Base-by-base conservation (phyloP, 2,329 filamentous ascomycete genomes). In the Aspergillus sp. region DNA sequence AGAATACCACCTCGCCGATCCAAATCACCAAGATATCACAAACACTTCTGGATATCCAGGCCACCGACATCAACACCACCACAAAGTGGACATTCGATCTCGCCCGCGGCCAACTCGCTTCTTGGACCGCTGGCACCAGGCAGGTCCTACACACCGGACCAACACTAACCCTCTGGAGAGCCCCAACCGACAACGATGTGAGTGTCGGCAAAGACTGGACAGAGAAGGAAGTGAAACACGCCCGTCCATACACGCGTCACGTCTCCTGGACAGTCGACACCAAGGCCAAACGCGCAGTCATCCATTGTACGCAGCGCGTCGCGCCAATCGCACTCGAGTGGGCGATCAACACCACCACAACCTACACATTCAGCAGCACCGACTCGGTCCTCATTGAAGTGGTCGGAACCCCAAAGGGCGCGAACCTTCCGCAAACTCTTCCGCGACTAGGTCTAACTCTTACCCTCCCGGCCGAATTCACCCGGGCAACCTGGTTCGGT, bases 111-210 rank as follows among this genome's bases (percentile, higher is more conserved):
- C 19, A 41, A 1, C 59, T 57, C 7, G 53, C 59, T 2, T 17
- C 9, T 28, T 61, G 59, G 59, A 22, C 8, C 9, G 38, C 50
- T 8, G 22, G 57, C 23, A 43, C 25, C 3, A 49, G 30, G 19
- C 6, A 31, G 34, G 23, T 7, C 1, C 49, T 1, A 30, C 54
- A 41, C 15, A 47, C 2, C 38, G 59, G 11, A 7, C 25, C n/a
- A 59, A 50, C 38, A 23, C 46, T 7, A 3, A 67, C 69, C n/a
- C 72, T 74, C 59, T 75, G 73, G 73, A 72, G 73, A 19, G 67
- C 72, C 13, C 72, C 72, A 28, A 75, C 72, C 5, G 70, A 74
- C 60, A 75, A 75, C 58, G 73, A 75, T 48, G 57, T 68, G 71
- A 72, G 67, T 69, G 68, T 17, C 66, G 66, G n/a, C 72, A 66